These are phyloP conservation scores for Kwoniella shivajii DNA, from an alignment of 1,284 basidiomycete genomes.

Conservation along the genomic window DNA sequence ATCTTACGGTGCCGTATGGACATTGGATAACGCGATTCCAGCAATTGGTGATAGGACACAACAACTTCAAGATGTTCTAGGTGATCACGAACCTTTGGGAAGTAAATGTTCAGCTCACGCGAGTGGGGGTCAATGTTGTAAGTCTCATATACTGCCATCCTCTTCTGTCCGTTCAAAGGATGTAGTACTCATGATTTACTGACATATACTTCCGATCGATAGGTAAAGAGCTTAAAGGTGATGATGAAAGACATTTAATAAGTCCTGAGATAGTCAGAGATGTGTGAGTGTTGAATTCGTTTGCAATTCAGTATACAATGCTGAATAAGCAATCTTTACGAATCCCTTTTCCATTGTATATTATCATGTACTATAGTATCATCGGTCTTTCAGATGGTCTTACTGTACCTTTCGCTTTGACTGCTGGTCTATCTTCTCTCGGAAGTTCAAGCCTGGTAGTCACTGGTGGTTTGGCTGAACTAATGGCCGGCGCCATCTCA, in stretches of 20 bases:
- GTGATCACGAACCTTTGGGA: conserved; percentile 39
- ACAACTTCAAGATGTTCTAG: conserved; percentile 38
- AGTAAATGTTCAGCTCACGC: conserved; percentile 46
- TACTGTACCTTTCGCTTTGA: conserved; percentile 88
- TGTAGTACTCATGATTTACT: background rate
- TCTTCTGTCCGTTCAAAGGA: background rate
- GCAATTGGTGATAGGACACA: conserved; percentile 18
- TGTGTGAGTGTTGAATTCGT: conserved; percentile 41
- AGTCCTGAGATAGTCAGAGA: conserved; percentile 55
- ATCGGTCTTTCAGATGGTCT: conserved; percentile 96
- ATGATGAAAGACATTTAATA: conserved; percentile 55
- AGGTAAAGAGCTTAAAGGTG: conserved; percentile 53
- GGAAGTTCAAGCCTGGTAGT: conserved; percentile 87
- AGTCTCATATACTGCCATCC: conserved; percentile 16
- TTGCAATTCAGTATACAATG: background rate
- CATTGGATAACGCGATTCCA: conserved; percentile 13
- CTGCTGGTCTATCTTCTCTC: conserved; percentile 80
- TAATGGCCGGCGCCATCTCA: conserved; percentile 87
- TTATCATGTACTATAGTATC: conserved; percentile 60
- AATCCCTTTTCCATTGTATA: background rate
- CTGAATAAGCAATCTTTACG: background rate
- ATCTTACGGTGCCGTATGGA: conserved; percentile 24
- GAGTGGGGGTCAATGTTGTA: conserved; percentile 43
- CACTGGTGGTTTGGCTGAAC: conserved; percentile 85
- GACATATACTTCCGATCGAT: too few relatives aligned